Evolutionary conservation across 768 basidiomycete species (phyloP), one percentile per base, ranked within the genome.

Genomic region (Russula compacta): DNA sequence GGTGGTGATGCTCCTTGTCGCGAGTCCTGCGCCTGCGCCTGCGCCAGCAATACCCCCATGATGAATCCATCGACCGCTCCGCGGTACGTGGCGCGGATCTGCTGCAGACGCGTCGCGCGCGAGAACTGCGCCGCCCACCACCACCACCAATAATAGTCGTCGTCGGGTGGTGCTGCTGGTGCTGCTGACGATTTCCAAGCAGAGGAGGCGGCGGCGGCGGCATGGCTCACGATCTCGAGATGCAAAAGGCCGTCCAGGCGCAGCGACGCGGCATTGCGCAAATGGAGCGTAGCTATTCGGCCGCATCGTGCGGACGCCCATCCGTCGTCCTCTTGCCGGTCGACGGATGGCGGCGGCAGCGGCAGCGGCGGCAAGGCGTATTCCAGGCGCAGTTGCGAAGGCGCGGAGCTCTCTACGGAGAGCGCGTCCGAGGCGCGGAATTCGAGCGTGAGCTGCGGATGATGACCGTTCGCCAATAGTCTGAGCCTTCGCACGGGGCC

Each of bases 401-500:
- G 51, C 14, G 43, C 38, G 17, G 14, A 39, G n/a, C 24, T 21
- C 6, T 53, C 58, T 8, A 59, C 58, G 1, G 43, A 39, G 24
- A 47, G 44, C 17, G 50, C 58, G 19, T 53, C 58, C 29, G 58
- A 48, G 3, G 21, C 39, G 19, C 59, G 52, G 36, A 53, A 54
- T n/a, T 60, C 59, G 19, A 54, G 44, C 0, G 51, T 33, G 58
- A 53, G 7, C 8, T 38, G 50, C 2, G 58, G 59, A 44, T 29
- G 33, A 40, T 24, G 35, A 15, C 44, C 52, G 46, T 53, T 54
- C n/a, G 29, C 48, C 7, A 48, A 19, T 6, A 60, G 36, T 33
- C 48, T 48, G 38, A 60, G 52, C n/a, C 58, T 59, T 46, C 58
- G 51, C 12, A 59, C 29, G 7, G 58, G 58, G 17, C 52, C 59